Evolutionary conservation across 352 stramenopile genomes (phyloP).

Genomic region (Phytophthora megakarya): DNA sequence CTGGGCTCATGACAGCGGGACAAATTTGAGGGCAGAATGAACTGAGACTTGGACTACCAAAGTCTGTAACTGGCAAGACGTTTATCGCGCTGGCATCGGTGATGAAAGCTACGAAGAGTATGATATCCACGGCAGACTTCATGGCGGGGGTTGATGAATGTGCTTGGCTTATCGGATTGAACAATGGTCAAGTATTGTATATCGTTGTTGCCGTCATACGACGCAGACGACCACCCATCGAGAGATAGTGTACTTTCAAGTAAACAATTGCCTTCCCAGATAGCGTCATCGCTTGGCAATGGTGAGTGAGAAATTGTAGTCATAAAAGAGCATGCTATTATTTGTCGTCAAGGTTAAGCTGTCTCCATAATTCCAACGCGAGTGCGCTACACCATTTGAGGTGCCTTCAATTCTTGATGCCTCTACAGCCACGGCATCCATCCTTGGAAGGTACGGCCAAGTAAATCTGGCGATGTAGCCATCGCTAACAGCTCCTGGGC

Average conservation of each 20-base stretch:
- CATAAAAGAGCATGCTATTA: too few relatives aligned
- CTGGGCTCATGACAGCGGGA: not conserved
- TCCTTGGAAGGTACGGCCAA: conserved; percentile 80
- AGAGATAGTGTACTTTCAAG: not conserved
- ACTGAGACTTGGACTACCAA: not conserved
- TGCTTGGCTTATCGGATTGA: not conserved
- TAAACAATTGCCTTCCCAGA: not conserved
- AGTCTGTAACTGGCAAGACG: not conserved
- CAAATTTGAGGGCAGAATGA: not conserved
- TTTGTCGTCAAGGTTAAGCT: not conserved
- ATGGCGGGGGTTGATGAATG: not conserved
- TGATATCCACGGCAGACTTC: not conserved
- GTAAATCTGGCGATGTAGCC: conserved; percentile 78
- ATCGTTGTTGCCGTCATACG: not conserved
- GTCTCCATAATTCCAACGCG: not conserved
- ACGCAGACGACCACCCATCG: too few relatives aligned
- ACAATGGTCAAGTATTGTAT: not conserved
- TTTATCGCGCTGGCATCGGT: not conserved
- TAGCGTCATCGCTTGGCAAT: not conserved
- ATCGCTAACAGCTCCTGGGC: conserved; percentile 84
- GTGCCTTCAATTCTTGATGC: not conserved
- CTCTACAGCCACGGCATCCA: conserved; percentile 81
- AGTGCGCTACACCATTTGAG: too few relatives aligned
- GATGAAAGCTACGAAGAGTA: not conserved
- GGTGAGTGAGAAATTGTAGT: too few relatives aligned